Evolutionary conservation across 129 eudicot genomes (phyloP).

Genomic region (Rutidosis leptorrhynchoides): DNA sequence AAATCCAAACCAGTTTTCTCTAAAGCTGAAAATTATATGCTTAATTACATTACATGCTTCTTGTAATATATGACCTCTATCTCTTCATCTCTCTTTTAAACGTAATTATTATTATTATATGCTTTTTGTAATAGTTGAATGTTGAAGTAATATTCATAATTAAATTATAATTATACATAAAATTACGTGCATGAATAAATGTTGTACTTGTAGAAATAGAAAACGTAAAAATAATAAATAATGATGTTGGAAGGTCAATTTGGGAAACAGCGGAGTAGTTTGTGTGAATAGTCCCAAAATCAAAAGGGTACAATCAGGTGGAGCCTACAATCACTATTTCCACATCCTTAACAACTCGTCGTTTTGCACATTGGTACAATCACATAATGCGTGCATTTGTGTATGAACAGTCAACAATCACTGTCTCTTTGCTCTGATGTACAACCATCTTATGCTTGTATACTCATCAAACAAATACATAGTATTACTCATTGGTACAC

Average conservation of each 20-base stretch:
- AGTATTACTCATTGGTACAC: slow-evolving; percentile 16
- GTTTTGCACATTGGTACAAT: slow-evolving; percentile 35
- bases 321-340: slow-evolving; percentile 32
- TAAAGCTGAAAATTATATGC: too few relatives aligned
- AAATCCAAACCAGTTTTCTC: too few relatives aligned
- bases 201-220: background rate
- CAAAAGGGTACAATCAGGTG: slow-evolving; percentile 16
- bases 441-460: slow-evolving; percentile 25
- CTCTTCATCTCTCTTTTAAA: too few relatives aligned
- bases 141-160: too few relatives aligned
- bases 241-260: slow-evolving; percentile 29
- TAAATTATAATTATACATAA: too few relatives aligned
- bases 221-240: slow-evolving; percentile 1
- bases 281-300: slow-evolving; percentile 7
- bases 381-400: slow-evolving; percentile 23
- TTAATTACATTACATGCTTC: too few relatives aligned
- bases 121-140: too few relatives aligned
- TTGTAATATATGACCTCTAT: too few relatives aligned
- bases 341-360: slow-evolving; percentile 17
- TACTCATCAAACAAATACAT: slow-evolving; percentile 8
- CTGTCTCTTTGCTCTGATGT: slow-evolving; percentile 19
- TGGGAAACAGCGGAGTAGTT: slow-evolving; percentile 27
- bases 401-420: slow-evolving; percentile 27
- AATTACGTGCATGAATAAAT: background rate
- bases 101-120: too few relatives aligned